Evolutionary conservation across 2,329 filamentous ascomycete species (phyloP), one percentile per base, ranked within the genome.

Genomic region (Alternaria panax): DNA sequence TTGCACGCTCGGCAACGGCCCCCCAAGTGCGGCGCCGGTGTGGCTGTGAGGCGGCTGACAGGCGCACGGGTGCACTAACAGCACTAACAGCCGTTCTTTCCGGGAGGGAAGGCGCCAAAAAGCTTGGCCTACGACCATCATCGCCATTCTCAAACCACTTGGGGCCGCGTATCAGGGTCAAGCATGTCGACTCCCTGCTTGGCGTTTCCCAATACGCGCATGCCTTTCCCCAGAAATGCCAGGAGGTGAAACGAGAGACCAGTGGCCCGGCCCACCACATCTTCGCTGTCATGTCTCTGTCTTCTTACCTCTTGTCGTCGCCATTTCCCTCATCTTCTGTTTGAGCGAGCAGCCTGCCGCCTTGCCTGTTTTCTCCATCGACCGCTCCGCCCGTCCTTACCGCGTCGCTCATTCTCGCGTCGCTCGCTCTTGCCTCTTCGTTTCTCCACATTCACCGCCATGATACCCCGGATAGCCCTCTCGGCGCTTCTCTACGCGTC

Each of bases 391-490:
- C 52, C 41, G 16, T 36, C 52, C 28, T 43, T 47, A 46, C 11
- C 54, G 50, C 27, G 48, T 50, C 54, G 47, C 41, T 54, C 45
- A 32, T 34, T 47, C 30, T 24, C 22, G 16, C 45, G 48, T 50
- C 51, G 32, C 41, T 53, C 40, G 20, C 60, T 62, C 53, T 48
- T 58, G n/a, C 16, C 32, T 18, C 16, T 12, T 24, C 12, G 38
- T 11, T 20, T 54, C 57, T 48, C 51, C 51, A 51, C 54, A 34
- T 25, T n/a, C n/a, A n/a, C 45, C 55, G 50, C 54, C 22, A 71
- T 71, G 69, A 67, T 71, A 53, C 54, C 59, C 51, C 66, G 66
- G 59, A 51, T 53, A 28, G 46, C 63, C 20, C 51, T 67, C 36
- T 66, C 63, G 28, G 63, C 65, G 45, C 63, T 68, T 22, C 57